A percentile compares a stretch with the other conserved stretches of the same genome.
Evolutionary conservation across 2,329 filamentous ascomycete species (phyloP).

Genomic region (Ophiostoma sp.): DNA sequence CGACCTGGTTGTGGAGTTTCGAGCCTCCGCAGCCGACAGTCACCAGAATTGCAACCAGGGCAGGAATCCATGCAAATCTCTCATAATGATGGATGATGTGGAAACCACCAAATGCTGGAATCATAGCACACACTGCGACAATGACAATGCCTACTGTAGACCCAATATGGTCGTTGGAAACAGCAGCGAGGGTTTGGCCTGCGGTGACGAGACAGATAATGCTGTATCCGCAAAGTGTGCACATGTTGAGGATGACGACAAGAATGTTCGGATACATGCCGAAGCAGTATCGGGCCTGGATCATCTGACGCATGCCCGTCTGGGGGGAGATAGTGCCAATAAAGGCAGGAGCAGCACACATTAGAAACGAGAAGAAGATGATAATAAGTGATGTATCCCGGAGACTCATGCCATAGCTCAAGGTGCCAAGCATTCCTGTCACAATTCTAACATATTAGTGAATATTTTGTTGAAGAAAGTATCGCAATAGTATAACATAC

Average conservation of each 20-base stretch:
- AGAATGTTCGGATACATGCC: constrained; percentile 54
- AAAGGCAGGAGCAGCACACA: constrained; percentile 50
- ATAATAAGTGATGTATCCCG: constrained; percentile 55
- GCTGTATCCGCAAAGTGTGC: constrained; percentile 58
- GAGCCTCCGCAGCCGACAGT: constrained; percentile 26
- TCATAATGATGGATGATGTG: constrained; percentile 28
- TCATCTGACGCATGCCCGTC: constrained; percentile 61
- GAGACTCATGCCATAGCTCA: constrained; percentile 46
- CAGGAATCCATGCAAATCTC: constrained; percentile 27
- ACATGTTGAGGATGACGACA: constrained; percentile 58
- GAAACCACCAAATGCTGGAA: constrained; percentile 28
- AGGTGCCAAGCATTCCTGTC: constrained; percentile 54
- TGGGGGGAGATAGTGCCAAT: constrained; percentile 54
- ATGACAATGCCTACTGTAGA: constrained; percentile 57
- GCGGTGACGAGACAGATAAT: constrained; percentile 58
- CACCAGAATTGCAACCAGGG: constrained; percentile 27
- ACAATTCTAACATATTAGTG: background rate
- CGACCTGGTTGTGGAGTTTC: constrained; percentile 25
- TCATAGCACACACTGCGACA: constrained; percentile 31
- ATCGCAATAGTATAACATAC: background rate
- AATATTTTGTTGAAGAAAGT: background rate
- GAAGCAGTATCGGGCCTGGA: constrained; percentile 59
- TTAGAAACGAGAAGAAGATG: constrained; percentile 57
- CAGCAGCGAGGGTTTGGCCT: constrained; percentile 53
- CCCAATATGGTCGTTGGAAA: constrained; percentile 45